Evolutionary conservation across 2,329 filamentous ascomycete species (phyloP).

Genomic region (Rhynchosporium agropyri): DNA sequence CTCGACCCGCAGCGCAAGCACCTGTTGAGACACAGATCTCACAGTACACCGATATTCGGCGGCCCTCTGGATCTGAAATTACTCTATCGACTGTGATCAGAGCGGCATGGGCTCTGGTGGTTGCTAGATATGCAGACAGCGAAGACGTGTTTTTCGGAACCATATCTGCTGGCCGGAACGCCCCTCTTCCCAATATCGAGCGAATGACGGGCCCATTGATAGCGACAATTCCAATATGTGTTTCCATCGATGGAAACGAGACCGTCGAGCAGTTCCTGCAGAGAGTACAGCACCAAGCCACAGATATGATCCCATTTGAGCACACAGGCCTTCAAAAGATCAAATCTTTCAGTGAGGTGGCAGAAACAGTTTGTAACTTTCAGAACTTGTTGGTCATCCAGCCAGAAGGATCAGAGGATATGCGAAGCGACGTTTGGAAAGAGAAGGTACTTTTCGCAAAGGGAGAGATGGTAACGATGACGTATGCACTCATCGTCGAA

Average conservation of each 20-base stretch:
- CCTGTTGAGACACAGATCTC: not conserved
- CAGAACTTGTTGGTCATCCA: slow-evolving; percentile 30
- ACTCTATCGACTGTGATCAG: slow-evolving; percentile 32
- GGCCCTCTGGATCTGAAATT: slow-evolving; percentile 14
- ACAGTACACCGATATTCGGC: slow-evolving; percentile 7
- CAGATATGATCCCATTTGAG: slow-evolving; percentile 54
- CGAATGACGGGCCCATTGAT: slow-evolving; percentile 49
- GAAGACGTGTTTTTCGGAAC: slow-evolving; percentile 48
- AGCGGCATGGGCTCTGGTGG: slow-evolving; percentile 47
- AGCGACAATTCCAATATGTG: slow-evolving; percentile 47
- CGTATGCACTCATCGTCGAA: slow-evolving; percentile 13
- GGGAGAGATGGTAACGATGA: slow-evolving; percentile 18
- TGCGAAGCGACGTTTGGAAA: slow-evolving; percentile 3
- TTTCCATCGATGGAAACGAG: slow-evolving; percentile 39
- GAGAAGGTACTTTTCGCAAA: slow-evolving; percentile 12
- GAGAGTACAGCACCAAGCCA: slow-evolving; percentile 49
- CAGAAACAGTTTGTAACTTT: slow-evolving; percentile 23
- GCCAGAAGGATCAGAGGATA: slow-evolving; percentile 14
- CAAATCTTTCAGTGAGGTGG: slow-evolving; percentile 19
- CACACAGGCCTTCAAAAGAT: slow-evolving; percentile 44
- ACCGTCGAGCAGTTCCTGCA: slow-evolving; percentile 48
- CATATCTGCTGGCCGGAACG: slow-evolving; percentile 47
- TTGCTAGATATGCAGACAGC: slow-evolving; percentile 45
- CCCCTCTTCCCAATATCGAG: slow-evolving; percentile 45
- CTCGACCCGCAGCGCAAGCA: not conserved